These are phyloP conservation scores for Crithidia thermophila DNA, from an alignment of 208 protist species.

Conservation along the genomic window DNA sequence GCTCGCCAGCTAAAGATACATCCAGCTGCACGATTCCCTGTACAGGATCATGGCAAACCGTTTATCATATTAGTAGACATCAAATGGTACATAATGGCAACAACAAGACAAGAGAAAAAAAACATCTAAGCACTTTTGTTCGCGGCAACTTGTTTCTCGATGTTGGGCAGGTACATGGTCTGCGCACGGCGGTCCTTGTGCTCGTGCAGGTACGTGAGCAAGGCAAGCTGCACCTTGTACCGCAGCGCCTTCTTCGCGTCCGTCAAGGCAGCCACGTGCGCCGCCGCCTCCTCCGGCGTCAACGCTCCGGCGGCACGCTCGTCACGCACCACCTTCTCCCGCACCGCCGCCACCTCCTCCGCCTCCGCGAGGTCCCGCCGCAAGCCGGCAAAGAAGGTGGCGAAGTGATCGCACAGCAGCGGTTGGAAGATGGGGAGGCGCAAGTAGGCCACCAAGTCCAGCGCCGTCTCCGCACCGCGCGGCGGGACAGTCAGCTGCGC, in stretches of 20 bases:
- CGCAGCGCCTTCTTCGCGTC: conserved; percentile 40
- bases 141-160: conserved; percentile 36
- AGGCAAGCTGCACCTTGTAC: conserved; percentile 73
- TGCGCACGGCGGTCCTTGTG: conserved; percentile 79
- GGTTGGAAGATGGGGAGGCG: conserved; percentile 67
- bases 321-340: conserved; percentile 41
- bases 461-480: conserved; percentile 41
- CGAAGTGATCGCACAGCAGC: conserved; percentile 80
- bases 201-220: conserved; percentile 88
- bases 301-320: conserved; percentile 31
- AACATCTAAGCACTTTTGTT: not conserved
- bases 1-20: too few species aligned
- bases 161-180: conserved; percentile 78
- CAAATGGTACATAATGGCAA: not conserved
- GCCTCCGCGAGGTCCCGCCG: conserved; percentile 43
- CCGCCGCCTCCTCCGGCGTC: conserved; percentile 30
- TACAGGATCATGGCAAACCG: too few species aligned
- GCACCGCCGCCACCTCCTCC: conserved; percentile 53
- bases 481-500: too few species aligned
- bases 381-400: conserved; percentile 69
- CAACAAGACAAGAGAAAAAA: not conserved
- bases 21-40: too few species aligned
- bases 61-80: too few species aligned
- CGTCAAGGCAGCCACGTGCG: conserved; percentile 55
- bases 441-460: conserved; percentile 83